These are phyloP conservation scores for Lipomyces mesembrius DNA, from an alignment of 805 yeast species.

Conservation along the genomic window DNA sequence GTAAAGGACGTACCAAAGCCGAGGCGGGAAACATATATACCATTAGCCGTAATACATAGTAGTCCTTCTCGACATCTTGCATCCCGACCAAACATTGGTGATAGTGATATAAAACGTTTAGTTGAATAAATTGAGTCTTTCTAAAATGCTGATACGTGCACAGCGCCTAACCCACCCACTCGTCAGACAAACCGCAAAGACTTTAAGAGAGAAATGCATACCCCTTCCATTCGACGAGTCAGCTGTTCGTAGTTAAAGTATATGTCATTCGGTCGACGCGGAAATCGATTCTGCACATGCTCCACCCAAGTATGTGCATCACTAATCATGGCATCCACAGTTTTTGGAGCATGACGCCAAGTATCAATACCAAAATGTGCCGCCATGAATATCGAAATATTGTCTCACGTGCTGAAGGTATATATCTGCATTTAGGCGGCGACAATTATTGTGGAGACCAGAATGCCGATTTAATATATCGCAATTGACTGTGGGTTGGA, in stretches of 20 bases:
- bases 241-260: constrained; percentile 11
- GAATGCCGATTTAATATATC: too few relatives aligned
- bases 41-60: constrained; percentile 11
- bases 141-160: constrained; percentile 9
- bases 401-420: too few relatives aligned
- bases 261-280: constrained; percentile 15
- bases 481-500: too few relatives aligned
- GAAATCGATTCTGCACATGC: constrained; percentile 18
- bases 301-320: constrained; percentile 14
- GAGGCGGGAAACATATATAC: constrained; percentile 14
- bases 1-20: background rate
- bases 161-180: constrained; percentile 5
- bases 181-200: background rate
- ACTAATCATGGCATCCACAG: constrained; percentile 1
- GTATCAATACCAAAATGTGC: background rate
- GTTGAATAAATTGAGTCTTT: background rate
- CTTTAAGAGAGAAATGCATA: background rate
- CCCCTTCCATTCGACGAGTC: constrained; percentile 6
- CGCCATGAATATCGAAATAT: background rate
- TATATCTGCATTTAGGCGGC: too few relatives aligned
- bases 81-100: constrained; percentile 9
- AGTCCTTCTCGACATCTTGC: background rate
- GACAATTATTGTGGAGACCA: too few relatives aligned
- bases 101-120: constrained; percentile 13
- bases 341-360: background rate